phyloP scores from a whole-genome alignment of 2,329 filamentous ascomycete genomes.

The Cadophora malorum region DNA sequence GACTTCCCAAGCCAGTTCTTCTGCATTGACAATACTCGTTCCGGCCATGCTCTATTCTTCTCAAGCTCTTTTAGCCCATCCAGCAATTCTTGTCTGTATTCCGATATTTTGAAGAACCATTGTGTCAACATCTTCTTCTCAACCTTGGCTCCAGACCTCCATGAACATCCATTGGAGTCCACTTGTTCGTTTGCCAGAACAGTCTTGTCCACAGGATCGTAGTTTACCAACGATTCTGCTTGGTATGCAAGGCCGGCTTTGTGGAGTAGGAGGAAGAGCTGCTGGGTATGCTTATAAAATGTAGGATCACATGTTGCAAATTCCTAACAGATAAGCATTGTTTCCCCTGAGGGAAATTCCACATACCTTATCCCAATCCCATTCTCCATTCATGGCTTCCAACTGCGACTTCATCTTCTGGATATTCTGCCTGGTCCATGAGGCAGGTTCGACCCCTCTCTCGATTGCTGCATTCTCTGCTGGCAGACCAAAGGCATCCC shows the following conservation, averaged over 20 bases:
- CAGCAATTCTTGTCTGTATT: slow-evolving; percentile 75
- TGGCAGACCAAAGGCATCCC: slow-evolving; percentile 91
- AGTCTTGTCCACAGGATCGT: slow-evolving; percentile 87
- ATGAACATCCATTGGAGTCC: slow-evolving; percentile 83
- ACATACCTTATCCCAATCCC: slow-evolving; percentile 83
- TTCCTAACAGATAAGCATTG: slow-evolving; percentile 61
- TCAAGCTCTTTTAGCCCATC: slow-evolving; percentile 72
- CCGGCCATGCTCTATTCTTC: slow-evolving; percentile 74
- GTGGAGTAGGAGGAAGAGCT: slow-evolving; percentile 80
- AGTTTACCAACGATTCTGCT: slow-evolving; percentile 84
- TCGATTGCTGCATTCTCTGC: slow-evolving; percentile 93
- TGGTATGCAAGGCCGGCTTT: slow-evolving; percentile 81
- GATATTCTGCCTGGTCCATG: slow-evolving; percentile 84
- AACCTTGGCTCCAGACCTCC: slow-evolving; percentile 85
- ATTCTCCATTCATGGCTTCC: slow-evolving; percentile 77
- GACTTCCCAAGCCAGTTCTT: slow-evolving; percentile 88
- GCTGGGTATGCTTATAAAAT: slow-evolving; percentile 91
- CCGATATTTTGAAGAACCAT: slow-evolving; percentile 88
- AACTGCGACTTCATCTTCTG: slow-evolving; percentile 84
- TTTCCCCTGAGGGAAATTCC: background rate
- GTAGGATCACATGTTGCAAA: slow-evolving; percentile 81
- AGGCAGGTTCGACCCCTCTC: slow-evolving; percentile 75
- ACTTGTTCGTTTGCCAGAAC: slow-evolving; percentile 94
- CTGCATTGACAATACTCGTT: slow-evolving; percentile 83
- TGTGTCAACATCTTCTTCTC: slow-evolving; percentile 81